Conservation (phyloP, 2,329 filamentous ascomycete genomes). For the Lasiodiplodia gonubiensis region DNA sequence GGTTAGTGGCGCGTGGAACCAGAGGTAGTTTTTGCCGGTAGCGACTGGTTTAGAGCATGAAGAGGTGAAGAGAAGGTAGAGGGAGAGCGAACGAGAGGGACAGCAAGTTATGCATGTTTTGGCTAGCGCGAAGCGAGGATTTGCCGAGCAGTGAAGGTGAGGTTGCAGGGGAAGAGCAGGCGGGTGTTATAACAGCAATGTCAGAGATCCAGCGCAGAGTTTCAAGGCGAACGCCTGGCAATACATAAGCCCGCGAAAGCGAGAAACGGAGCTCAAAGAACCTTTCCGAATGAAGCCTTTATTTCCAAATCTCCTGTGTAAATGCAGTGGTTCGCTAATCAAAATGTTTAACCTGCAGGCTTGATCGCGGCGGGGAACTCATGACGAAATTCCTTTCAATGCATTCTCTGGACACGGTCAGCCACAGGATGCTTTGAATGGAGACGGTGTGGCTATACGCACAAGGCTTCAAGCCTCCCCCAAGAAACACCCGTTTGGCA, state of each 20-base stretch:
- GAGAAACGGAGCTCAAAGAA: background rate
- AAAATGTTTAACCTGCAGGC: background rate
- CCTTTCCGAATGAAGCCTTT: background rate
- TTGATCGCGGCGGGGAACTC: background rate
- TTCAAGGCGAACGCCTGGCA: background rate
- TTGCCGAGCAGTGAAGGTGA: background rate
- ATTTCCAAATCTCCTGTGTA: background rate
- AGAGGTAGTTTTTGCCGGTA: background rate
- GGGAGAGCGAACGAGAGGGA: background rate
- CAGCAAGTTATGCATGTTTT: background rate
- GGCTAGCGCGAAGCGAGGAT: constrained; percentile 2
- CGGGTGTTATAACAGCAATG: background rate
- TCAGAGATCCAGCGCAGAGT: background rate
- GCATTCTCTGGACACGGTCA: background rate
- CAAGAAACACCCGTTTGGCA: background rate
- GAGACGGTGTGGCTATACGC: background rate
- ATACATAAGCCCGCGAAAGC: background rate
- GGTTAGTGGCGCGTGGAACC: background rate
- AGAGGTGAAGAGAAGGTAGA: background rate
- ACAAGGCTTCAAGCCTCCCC: background rate
- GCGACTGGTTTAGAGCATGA: background rate
- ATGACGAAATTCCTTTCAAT: background rate
- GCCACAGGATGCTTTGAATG: background rate
- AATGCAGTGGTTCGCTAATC: background rate
- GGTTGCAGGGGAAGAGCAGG: background rate